Evolutionary conservation across 139 green algal species (phyloP), one percentile per base, ranked within the genome.

Genomic region (Closterium sp.): DNA sequence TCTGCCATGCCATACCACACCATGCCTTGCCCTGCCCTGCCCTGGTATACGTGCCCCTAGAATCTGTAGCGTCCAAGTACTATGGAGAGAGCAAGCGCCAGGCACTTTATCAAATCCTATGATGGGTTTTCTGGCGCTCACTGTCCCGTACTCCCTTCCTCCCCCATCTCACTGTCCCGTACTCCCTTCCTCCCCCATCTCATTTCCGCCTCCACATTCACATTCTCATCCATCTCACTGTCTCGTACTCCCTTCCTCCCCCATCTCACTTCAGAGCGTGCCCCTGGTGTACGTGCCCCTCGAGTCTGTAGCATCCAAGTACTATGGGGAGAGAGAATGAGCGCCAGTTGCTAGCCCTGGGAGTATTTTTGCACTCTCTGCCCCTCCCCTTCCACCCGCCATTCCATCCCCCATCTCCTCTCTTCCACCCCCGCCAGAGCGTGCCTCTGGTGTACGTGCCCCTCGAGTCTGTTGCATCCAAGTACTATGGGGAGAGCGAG

Each of bases 11-110:
- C 32, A 38, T 38, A 4, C 32, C 32, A 38, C 24, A n/a, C 24
- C 27, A 86, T 86, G 5, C 73, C 73, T 0, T 29, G 4, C 38
- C 73, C 2, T 29, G 4, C 38, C 38, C 9, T 45, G 38, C 38
- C 2, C 10, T 99, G 50, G 96, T 99, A 88, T 99, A 99, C 91
- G 95, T 99, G 13, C 98, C 97, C 17, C 94, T 99, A n/a, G 97
- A 99, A 94, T 93, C 94, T 0, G 89, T 98, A 0, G 93, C 94
- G 27, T 95, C 86, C 86, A 98, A 98, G 95, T 98, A 96, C 94
- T 99, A 98, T 90, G 97, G 97, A 24, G 96, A 98, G 92, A 94
- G 89, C 86, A 96, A 98, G 93, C 93, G 94, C 27, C 92, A 94
- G 85, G n/a, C n/a, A n/a, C n/a, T n/a, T n/a, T n/a, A n/a, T n/a